Percentiles rank a stretch among this genome's conserved stretches.
Conservation (phyloP, 768 basidiomycete species). For the Russula sp. region DNA sequence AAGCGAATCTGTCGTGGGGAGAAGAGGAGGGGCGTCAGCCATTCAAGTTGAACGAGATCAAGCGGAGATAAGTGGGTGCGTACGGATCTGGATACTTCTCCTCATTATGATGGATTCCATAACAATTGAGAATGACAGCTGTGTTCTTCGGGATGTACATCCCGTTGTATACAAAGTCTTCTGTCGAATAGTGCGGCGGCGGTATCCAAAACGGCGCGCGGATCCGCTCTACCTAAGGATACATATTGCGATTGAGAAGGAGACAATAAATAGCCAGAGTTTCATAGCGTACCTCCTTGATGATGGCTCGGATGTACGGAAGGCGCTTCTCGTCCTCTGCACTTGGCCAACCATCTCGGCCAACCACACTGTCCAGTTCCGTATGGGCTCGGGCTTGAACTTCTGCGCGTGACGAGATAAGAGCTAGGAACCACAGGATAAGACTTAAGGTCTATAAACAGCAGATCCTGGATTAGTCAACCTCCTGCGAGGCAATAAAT, state of each 20-base stretch:
- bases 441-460: slow-evolving; percentile 39
- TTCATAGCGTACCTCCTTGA: slow-evolving; percentile 33
- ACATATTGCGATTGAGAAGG: not conserved
- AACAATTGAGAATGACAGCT: slow-evolving; percentile 34
- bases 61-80: slow-evolving; percentile 27
- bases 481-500: not conserved
- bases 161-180: slow-evolving; percentile 37
- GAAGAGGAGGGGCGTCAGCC: not conserved
- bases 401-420: slow-evolving; percentile 33
- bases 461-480: slow-evolving; percentile 12
- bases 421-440: slow-evolving; percentile 38
- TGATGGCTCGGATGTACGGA: slow-evolving; percentile 35
- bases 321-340: slow-evolving; percentile 33
- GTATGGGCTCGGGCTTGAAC: slow-evolving; percentile 34
- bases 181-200: slow-evolving; percentile 35
- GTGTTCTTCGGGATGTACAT: slow-evolving; percentile 37
- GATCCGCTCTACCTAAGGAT: slow-evolving; percentile 31
- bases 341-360: slow-evolving; percentile 31
- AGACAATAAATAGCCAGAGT: not conserved
- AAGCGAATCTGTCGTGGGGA: slow-evolving; percentile 29
- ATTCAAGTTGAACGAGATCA: not conserved
- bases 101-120: slow-evolving; percentile 34
- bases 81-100: slow-evolving; percentile 43
- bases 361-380: slow-evolving; percentile 34
- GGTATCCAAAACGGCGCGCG: slow-evolving; percentile 36